phyloP scores from a whole-genome alignment of 2,329 filamentous ascomycete genomes.

The Didymella segeticola region DNA sequence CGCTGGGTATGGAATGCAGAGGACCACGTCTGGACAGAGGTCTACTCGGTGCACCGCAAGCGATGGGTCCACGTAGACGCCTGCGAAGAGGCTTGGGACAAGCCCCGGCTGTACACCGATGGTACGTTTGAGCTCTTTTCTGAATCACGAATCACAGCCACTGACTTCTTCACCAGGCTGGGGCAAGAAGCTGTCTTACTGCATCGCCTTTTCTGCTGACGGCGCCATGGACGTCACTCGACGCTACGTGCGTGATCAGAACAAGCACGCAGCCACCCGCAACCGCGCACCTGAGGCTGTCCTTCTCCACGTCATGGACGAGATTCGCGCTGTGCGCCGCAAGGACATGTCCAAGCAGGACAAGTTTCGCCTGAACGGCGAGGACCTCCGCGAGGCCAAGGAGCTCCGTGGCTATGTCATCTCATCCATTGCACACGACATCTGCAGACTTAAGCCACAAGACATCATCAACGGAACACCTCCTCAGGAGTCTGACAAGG shows the following conservation, averaged over 20 bases:
- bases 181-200: constrained; percentile 96
- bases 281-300: constrained; percentile 87
- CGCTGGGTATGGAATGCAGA: constrained; percentile 99
- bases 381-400: constrained; percentile 76
- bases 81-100: constrained; percentile 95
- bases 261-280: constrained; percentile 74
- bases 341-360: constrained; percentile 86
- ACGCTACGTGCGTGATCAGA: constrained; percentile 72
- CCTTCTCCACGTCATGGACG: constrained; percentile 86
- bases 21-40: constrained; percentile 97
- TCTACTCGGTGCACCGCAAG: constrained; percentile 91
- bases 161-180: constrained; percentile 64
- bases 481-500: constrained; percentile 54
- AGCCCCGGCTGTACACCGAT: constrained; percentile 88
- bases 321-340: constrained; percentile 85
- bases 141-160: background rate
- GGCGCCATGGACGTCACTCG: constrained; percentile 74
- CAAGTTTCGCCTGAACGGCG: constrained; percentile 79
- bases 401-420: constrained; percentile 79
- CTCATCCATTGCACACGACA: constrained; percentile 73
- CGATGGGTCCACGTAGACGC: constrained; percentile 97
- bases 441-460: constrained; percentile 70
- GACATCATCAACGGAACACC: constrained; percentile 43
- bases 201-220: constrained; percentile 93
- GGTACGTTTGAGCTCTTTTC: constrained; percentile 57